Evolutionary conservation across 2,329 filamentous ascomycete species (phyloP).

Genomic region (Leptographium flavum): DNA sequence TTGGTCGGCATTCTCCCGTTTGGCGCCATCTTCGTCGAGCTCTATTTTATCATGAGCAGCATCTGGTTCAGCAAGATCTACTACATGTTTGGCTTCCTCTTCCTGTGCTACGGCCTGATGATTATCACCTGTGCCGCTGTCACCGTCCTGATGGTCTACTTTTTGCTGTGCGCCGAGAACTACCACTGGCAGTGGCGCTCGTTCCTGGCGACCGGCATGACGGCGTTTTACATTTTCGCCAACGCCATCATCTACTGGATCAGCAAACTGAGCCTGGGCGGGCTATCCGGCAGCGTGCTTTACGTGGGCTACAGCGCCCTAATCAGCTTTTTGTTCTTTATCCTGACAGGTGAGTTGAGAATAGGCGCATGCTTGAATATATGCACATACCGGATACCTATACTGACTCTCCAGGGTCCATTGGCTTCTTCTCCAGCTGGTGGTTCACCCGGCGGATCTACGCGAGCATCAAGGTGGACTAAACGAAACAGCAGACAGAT

Average conservation of each 20-base stretch:
- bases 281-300: conserved; percentile 72
- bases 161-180: conserved; percentile 88
- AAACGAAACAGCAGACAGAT: too few relatives aligned
- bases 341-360: conserved; percentile 77
- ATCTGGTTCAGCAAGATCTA: conserved; percentile 99
- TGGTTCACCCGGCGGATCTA: conserved; percentile 91
- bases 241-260: conserved; percentile 87
- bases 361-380: neutral
- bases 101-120: conserved; percentile 95
- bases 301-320: conserved; percentile 88
- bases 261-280: conserved; percentile 73
- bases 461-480: conserved; percentile 96
- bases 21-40: conserved; percentile 91
- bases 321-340: conserved; percentile 82
- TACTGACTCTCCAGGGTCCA: conserved; percentile 50
- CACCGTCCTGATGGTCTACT: conserved; percentile 90
- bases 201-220: conserved; percentile 83
- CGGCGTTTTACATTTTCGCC: conserved; percentile 78
- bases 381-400: neutral
- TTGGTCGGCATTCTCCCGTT: conserved; percentile 89
- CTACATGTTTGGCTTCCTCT: conserved; percentile 99
- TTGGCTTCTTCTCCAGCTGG: conserved; percentile 93
- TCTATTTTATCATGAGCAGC: conserved; percentile 98
- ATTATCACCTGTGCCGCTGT: conserved; percentile 87
- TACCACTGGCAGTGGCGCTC: conserved; percentile 99